Base-by-base conservation (phyloP, 192 early-diverging fungal genomes). In the Phycomyces nitens region DNA sequence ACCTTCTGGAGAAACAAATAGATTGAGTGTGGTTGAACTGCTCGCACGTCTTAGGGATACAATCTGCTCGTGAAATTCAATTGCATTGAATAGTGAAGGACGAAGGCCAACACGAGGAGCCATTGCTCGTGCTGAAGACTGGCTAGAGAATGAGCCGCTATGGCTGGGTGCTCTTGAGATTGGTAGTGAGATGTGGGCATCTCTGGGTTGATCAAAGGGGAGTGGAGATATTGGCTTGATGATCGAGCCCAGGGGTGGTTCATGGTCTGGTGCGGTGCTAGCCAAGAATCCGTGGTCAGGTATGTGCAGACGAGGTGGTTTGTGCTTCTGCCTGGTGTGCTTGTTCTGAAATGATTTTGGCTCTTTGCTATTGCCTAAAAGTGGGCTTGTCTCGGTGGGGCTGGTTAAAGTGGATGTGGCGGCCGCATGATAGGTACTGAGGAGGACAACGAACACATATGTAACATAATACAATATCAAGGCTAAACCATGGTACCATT, bases 361-460 rank as follows among this genome's bases (percentile, higher is more conserved):
- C 23, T 59, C 57, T 42, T 39, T 1, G 15, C 14, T 29, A 16
- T 12, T 56, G 1, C 26, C 7, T 34, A 16, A 15, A 11, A 56
- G 3, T 54, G 23, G 20, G 4, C 26, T 34, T 29, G 10, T 26
- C n/a, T 56, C 27, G 12, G 18, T 53, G 41, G 20, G 52, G 41
- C 22, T 52, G 20, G 29, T 34, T 34, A 34, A 34, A 34, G 60
- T 52, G n/a, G 60, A 15, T 38, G 49, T 49, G 39, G 47, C 59
- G 10, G 11, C 0, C 3, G 34, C 1, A 20, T 58, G 40, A 40
- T 63, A 69, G 16, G 55, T 27, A 23, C 68, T 44, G 47, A 23
- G 47, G 3, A 87, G 77, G 5, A 87, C 84, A 34, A 84, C 69
- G n/a, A 58, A 49, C 6, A 88, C 86, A 69, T 90, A 90, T 3